These are phyloP conservation scores for Hibiscus tridactylites DNA, from an alignment of 345 rosid genomes.

Conservation along the genomic window DNA sequence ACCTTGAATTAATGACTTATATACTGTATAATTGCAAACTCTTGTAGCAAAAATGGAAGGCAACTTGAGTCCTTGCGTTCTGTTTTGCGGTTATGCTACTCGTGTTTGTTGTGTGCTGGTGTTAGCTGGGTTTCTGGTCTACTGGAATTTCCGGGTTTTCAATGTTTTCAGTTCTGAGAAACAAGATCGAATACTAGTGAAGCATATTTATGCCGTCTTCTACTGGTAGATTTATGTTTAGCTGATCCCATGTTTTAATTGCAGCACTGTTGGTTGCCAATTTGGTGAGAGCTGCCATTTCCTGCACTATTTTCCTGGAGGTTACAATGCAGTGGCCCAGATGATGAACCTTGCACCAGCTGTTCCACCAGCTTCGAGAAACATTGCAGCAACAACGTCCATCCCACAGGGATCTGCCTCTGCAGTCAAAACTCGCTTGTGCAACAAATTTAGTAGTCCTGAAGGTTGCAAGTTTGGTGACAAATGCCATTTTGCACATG, in stretches of 20 bases:
- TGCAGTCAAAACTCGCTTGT: constrained; percentile 41
- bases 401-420: constrained; percentile 32
- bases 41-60: neutral
- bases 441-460: constrained; percentile 47
- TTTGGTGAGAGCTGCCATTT: constrained; percentile 91
- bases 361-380: constrained; percentile 42
- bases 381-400: constrained; percentile 17
- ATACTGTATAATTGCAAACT: neutral
- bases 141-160: neutral
- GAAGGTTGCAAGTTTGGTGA: constrained; percentile 79
- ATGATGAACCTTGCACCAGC: constrained; percentile 55
- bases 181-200: neutral
- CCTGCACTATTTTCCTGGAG: constrained; percentile 77
- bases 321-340: constrained; percentile 71
- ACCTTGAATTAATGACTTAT: neutral
- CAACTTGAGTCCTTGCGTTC: neutral
- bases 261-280: constrained; percentile 86
- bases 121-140: neutral
- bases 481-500: constrained; percentile 68
- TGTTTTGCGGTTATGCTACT: neutral
- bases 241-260: constrained; percentile 6
- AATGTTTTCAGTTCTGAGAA: neutral
- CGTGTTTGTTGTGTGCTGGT: neutral
- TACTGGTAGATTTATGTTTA: neutral
- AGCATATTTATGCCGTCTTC: neutral